Evolutionary conservation across 805 yeast genomes (phyloP).

Genomic region (Ogataea pignaliae): DNA sequence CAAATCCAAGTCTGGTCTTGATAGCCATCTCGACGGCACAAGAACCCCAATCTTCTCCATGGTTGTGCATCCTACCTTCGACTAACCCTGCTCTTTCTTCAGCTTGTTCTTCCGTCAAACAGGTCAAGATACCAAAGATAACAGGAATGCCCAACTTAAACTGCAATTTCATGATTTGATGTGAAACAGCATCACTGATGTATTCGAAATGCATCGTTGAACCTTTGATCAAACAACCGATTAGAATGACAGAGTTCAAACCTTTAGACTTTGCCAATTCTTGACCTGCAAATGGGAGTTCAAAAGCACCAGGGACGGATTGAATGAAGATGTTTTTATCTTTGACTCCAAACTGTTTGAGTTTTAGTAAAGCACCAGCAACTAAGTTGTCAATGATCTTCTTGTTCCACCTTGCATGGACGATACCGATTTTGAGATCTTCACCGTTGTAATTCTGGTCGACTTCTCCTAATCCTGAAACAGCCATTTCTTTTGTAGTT

Average conservation of each 20-base stretch:
- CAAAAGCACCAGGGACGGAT: constrained; percentile 93
- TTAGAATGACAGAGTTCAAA: constrained; percentile 85
- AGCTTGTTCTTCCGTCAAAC: constrained; percentile 93
- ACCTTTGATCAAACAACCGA: constrained; percentile 94
- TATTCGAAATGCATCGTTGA: constrained; percentile 98
- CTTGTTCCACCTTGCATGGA: constrained; percentile 95
- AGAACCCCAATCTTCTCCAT: constrained; percentile 98
- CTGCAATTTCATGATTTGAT: constrained; percentile 80
- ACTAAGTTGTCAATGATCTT: constrained; percentile 75
- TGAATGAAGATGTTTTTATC: constrained; percentile 75
- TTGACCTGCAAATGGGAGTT: constrained; percentile 80
- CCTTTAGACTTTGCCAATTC: constrained; percentile 43
- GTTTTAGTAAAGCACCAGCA: constrained; percentile 62
- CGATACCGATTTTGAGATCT: constrained; percentile 69
- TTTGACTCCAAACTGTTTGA: constrained; percentile 62
- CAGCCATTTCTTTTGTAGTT: constrained; percentile 47
- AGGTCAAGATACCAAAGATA: constrained; percentile 90
- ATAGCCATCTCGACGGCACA: constrained; percentile 95
- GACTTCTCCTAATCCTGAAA: constrained; percentile 72
- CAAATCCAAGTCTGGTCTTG: too few species aligned
- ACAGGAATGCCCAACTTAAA: constrained; percentile 69
- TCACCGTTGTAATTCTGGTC: constrained; percentile 46
- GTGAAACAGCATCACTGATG: constrained; percentile 85
- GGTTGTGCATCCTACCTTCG: constrained; percentile 80
- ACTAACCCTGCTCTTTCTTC: constrained; percentile 83